Base-by-base conservation (phyloP, 1,284 basidiomycete genomes). In the Pulchroboletus neoregius region DNA sequence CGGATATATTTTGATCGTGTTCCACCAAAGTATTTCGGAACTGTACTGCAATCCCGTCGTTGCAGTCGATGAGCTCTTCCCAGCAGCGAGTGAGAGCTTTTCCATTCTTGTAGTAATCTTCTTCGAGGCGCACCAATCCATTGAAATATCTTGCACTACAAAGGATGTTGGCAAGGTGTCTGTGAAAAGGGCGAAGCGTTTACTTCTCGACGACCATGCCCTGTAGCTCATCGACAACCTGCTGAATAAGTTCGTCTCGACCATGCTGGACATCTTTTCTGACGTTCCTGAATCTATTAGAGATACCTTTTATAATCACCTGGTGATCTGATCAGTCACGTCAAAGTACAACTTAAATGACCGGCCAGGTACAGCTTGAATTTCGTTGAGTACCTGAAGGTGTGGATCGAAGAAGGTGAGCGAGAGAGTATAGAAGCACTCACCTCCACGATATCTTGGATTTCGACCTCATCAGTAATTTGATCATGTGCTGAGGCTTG, bases 231-330 rank as follows among this genome's bases (percentile, higher is more conserved):
- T 63, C 62, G 1, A 66, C 62, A 22, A 73, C 72, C 28, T 70
- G 67, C 5, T 62, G 66, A 12, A 78, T 57, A 24, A 80, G 67
- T 22, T 58, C 61, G 20, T 71, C 62, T 41, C 71, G 66, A 26
- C 69, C 71, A 6, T 56, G 54, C 10, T 70, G 71, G 12, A 74
- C 66, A 16, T 73, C 69, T n/a, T 61, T 68, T 43, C 60, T 67
- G 22, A 75, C 66, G 38, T 59, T 63, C 26, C 68, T 67, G 43
- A 78, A 72, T 35, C 67, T 72, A 31, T 63, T 65, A 1, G 63
- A 62, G 31, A 79, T 66, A 27, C 73, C 74, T 38, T 61, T 62
- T 15, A 76, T 52, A 15, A 79, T 61, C 15, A 68, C 71, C 72
- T 79, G 33, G 44, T 26, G 12, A 31, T 33, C 16, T 32, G 22